Conservation (phyloP, 371 early-diverging fungal genomes). For the Syncephalastrum racemosum region DNA sequence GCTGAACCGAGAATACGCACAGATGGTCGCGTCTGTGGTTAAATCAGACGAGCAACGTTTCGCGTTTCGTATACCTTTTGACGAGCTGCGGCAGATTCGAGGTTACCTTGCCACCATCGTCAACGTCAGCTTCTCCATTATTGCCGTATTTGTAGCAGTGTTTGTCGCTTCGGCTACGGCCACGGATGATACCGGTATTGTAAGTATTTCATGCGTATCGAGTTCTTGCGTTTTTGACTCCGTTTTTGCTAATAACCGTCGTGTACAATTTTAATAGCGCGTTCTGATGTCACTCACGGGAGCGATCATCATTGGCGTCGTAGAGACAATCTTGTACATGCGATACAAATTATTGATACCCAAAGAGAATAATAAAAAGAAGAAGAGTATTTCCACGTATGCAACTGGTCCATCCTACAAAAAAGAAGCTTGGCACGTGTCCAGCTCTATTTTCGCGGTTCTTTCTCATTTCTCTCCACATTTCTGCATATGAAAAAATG, state of each 20-base stretch:
- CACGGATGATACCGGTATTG: slow-evolving; percentile 54
- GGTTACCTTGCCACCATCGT: slow-evolving; percentile 52
- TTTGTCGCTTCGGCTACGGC: slow-evolving; percentile 52
- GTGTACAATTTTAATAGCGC: slow-evolving; percentile 8
- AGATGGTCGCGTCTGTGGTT: slow-evolving; percentile 4
- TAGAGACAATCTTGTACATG: slow-evolving; percentile 9
- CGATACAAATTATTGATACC: neutral
- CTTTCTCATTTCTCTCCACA: too few species aligned
- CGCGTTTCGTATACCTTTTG: too few species aligned
- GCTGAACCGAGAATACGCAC: neutral
- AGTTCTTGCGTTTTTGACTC: too few species aligned
- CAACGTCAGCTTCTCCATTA: slow-evolving; percentile 62
- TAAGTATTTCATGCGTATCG: too few species aligned
- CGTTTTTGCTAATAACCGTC: too few species aligned
- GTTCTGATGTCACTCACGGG: slow-evolving; percentile 5
- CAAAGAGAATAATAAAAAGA: too few species aligned
- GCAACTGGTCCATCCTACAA: too few species aligned
- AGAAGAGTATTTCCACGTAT: too few species aligned
- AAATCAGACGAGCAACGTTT: too few species aligned
- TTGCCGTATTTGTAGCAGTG: slow-evolving; percentile 60
- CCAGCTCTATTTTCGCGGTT: too few species aligned
- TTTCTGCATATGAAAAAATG: too few species aligned
- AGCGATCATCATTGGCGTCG: slow-evolving; percentile 4
- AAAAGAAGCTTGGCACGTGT: too few species aligned
- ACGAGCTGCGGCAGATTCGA: slow-evolving; percentile 49